phyloP scores from a whole-genome alignment of 805 yeast species.

The Hanseniaspora hatyaiensis region DNA sequence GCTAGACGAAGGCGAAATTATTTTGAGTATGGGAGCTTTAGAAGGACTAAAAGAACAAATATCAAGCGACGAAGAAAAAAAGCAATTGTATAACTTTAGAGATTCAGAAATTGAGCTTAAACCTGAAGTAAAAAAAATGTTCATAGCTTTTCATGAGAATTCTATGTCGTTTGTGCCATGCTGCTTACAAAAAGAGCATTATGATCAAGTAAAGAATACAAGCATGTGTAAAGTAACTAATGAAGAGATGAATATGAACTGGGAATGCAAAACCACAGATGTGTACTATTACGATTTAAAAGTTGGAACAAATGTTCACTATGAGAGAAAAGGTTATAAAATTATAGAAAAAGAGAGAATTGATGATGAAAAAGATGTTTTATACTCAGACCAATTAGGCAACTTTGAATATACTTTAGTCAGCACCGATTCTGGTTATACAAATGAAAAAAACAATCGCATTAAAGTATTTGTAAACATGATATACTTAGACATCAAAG shows the following conservation, averaged over 20 bases:
- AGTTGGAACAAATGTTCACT: not conserved
- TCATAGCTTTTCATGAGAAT: not conserved
- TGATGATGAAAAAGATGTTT: not conserved
- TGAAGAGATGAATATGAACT: not conserved
- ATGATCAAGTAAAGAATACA: no score
- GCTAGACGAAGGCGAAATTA: not conserved
- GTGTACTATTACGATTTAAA: not conserved
- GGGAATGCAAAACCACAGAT: slow-evolving; percentile 1
- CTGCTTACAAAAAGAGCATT: not conserved
- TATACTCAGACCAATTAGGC: not conserved
- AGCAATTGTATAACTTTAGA: no score
- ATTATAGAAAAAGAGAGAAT: not conserved
- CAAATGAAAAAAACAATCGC: not conserved
- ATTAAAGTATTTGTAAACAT: not conserved
- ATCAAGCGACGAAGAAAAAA: no score
- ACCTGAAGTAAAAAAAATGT: not conserved
- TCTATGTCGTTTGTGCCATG: slow-evolving; percentile 3
- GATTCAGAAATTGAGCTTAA: no score
- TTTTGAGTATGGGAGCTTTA: no score
- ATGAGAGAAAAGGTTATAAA: not conserved
- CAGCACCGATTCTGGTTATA: not conserved
- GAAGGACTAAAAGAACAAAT: no score
- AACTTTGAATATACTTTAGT: not conserved
- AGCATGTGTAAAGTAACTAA: not conserved
- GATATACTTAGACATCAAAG: slow-evolving; percentile 1